These are phyloP conservation scores for Pholiota microspora DNA, from an alignment of 768 basidiomycete species.

Conservation along the genomic window DNA sequence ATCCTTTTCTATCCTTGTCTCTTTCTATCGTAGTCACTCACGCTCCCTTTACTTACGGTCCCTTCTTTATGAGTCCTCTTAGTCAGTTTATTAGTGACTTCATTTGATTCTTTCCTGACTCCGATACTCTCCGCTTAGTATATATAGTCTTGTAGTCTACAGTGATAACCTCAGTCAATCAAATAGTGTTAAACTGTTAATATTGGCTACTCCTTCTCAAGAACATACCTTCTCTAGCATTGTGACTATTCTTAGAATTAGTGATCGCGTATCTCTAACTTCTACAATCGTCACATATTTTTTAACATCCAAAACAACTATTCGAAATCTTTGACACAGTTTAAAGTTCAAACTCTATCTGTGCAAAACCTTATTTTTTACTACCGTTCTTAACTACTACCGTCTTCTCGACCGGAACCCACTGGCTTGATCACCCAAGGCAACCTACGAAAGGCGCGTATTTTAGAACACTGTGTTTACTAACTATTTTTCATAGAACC, in stretches of 20 bases:
- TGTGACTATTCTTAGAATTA: not conserved
- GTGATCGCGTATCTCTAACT: not conserved
- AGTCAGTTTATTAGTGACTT: too few species aligned
- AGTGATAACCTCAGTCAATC: too few species aligned
- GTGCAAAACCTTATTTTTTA: not conserved
- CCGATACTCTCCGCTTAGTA: too few species aligned
- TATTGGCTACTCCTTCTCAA: not conserved
- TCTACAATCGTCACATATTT: not conserved
- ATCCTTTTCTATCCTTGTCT: too few species aligned
- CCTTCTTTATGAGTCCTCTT: too few species aligned
- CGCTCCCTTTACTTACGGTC: too few species aligned
- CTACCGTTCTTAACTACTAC: not conserved
- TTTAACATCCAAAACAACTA: not conserved
- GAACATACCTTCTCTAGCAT: too few species aligned
- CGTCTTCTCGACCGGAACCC: not conserved
- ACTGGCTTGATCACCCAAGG: not conserved
- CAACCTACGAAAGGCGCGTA: not conserved
- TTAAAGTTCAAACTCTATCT: not conserved
- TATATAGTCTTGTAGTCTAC: too few species aligned
- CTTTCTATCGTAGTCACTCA: too few species aligned
- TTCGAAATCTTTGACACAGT: not conserved
- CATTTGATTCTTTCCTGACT: too few species aligned
- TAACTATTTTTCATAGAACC: not conserved
- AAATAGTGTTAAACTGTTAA: too few species aligned
- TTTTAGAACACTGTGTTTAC: not conserved